phyloP scores from a whole-genome alignment of 371 early-diverging fungal species.

The Apophysomyces variabilis region DNA sequence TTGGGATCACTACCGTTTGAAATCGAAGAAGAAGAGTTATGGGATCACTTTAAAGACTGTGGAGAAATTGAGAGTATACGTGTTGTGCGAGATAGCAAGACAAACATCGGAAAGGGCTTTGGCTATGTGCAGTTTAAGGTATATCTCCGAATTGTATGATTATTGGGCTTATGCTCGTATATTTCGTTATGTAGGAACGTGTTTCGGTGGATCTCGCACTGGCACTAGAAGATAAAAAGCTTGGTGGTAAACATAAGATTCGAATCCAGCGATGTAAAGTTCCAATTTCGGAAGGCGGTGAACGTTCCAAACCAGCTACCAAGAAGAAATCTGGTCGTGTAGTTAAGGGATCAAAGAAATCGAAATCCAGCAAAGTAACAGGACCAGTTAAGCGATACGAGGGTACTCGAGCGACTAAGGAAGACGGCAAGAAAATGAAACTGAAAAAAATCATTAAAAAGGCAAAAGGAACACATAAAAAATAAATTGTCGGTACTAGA shows the following conservation, averaged over 20 bases:
- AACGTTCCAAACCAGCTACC: slow-evolving; percentile 33
- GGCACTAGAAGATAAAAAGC: slow-evolving; percentile 74
- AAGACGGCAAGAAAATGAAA: neutral
- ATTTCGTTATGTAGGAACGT: slow-evolving; percentile 45
- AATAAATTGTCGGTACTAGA: neutral
- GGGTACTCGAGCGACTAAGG: slow-evolving; percentile 65
- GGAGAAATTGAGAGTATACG: slow-evolving; percentile 88
- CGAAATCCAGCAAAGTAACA: neutral
- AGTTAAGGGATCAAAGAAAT: neutral
- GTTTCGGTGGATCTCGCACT: slow-evolving; percentile 79
- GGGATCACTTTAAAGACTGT: slow-evolving; percentile 82
- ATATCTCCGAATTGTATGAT: slow-evolving; percentile 9
- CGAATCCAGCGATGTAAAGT: slow-evolving; percentile 68
- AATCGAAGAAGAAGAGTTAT: slow-evolving; percentile 85
- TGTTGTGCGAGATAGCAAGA: slow-evolving; percentile 83
- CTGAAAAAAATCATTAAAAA: neutral
- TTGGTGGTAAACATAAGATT: slow-evolving; percentile 61
- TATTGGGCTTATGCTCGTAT: neutral
- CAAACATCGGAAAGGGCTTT: slow-evolving; percentile 95
- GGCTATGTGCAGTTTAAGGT: slow-evolving; percentile 83
- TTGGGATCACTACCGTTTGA: slow-evolving; percentile 92
- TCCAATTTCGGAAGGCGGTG: slow-evolving; percentile 49
- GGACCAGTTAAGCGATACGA: slow-evolving; percentile 51
- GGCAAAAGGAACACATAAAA: slow-evolving; percentile 1
- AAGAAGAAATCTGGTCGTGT: slow-evolving; percentile 16